Conservation (phyloP, 495 filamentous ascomycete genomes). For the Aspergillus sclerotiicarbonarius region DNA sequence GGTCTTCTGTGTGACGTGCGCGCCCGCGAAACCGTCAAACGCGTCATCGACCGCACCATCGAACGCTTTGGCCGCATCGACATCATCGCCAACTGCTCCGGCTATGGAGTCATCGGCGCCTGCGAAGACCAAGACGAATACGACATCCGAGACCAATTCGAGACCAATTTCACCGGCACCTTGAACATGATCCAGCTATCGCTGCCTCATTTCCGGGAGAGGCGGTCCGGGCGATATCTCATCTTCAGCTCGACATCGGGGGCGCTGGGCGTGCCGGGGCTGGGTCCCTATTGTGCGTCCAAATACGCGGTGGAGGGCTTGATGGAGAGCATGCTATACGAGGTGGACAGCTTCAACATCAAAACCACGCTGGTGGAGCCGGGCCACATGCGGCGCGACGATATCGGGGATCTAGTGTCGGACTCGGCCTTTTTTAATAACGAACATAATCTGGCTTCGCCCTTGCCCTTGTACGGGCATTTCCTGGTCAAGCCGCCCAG, state of each 20-base stretch:
- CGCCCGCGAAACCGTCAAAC: conserved; percentile 70
- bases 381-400: conserved; percentile 80
- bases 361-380: conserved; percentile 92
- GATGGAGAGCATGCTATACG: conserved; percentile 93
- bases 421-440: conserved; percentile 17
- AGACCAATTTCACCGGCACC: conserved; percentile 94
- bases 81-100: conserved; percentile 86
- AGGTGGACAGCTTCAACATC: conserved; percentile 86
- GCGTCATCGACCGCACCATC: conserved; percentile 66
- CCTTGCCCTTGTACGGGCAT: conserved; percentile 79
- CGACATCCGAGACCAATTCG: conserved; percentile 93
- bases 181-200: conserved; percentile 90
- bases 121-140: conserved; percentile 97
- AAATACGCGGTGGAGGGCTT: conserved; percentile 96
- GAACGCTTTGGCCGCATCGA: conserved; percentile 78
- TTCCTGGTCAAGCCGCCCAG: conserved; percentile 86
- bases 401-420: conserved; percentile 40
- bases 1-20: conserved; percentile 88
- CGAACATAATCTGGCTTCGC: conserved; percentile 43
- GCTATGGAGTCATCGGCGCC: conserved; percentile 90
- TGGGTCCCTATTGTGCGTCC: conserved; percentile 92
- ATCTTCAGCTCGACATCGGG: conserved; percentile 93
- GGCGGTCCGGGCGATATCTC: conserved; percentile 73
- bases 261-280: conserved; percentile 82
- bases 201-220: conserved; percentile 80